Conservation (phyloP, 306 rosid genomes). For the Casuarina glauca region DNA sequence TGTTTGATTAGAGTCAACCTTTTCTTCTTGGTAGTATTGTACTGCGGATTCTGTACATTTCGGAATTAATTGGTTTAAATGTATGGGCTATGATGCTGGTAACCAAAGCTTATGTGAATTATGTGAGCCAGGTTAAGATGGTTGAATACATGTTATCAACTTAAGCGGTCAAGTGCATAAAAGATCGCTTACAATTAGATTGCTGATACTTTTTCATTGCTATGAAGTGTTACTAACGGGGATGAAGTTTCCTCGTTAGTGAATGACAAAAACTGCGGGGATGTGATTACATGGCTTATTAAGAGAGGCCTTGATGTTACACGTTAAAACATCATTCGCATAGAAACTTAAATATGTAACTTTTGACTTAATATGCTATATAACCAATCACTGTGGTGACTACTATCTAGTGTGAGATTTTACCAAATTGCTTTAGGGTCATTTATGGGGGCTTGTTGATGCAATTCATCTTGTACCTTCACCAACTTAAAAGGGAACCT, state of each 20-base stretch:
- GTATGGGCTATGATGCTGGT: neutral
- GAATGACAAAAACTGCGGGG: neutral
- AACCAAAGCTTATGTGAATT: neutral
- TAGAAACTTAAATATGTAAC: no score
- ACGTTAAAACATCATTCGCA: no score
- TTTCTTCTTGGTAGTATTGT: neutral
- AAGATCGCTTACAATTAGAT: neutral
- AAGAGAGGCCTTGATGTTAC: no score
- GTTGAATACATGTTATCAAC: neutral
- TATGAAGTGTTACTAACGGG: neutral
- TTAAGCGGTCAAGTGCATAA: no score
- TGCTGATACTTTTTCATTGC: neutral
- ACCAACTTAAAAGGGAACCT: no score
- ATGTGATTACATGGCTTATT: neutral
- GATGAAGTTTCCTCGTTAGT: slow-evolving; percentile 1
- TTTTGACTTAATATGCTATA: no score
- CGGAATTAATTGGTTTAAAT: neutral
- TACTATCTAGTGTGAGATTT: no score
- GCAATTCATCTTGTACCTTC: no score
- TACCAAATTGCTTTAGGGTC: no score
- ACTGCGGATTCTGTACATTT: neutral
- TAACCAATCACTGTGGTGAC: no score
- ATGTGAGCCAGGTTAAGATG: neutral
- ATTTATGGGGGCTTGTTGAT: no score
- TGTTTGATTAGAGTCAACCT: neutral